phyloP scores from a whole-genome alignment of 371 early-diverging fungal species.

The Catenaria anguillulae region DNA sequence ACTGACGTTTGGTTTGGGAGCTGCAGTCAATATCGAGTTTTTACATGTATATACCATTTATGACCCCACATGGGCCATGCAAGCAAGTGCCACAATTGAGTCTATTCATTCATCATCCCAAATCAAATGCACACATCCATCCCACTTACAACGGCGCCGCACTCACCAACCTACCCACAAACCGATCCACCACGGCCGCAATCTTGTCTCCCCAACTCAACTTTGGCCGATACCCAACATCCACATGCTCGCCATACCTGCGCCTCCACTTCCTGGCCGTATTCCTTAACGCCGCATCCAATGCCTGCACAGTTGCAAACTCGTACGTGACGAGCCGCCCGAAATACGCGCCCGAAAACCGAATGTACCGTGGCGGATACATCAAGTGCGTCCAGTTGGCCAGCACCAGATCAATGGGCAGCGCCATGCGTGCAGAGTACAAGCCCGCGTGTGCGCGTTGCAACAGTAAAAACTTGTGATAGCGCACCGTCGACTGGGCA shows the following conservation, averaged over 20 bases:
- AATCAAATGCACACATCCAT: too few species aligned
- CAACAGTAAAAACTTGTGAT: conserved; percentile 3
- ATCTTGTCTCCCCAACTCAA: neutral
- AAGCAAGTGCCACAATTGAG: too few species aligned
- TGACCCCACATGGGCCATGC: too few species aligned
- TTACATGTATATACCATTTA: too few species aligned
- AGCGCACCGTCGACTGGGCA: neutral
- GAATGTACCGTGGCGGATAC: conserved; percentile 4
- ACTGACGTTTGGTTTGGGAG: too few species aligned
- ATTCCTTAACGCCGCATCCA: neutral
- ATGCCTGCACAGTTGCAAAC: conserved; percentile 1
- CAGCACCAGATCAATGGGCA: neutral
- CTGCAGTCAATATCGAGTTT: too few species aligned
- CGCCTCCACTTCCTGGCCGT: neutral
- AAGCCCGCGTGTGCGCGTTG: neutral
- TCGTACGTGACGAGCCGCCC: conserved; percentile 5
- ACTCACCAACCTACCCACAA: neutral
- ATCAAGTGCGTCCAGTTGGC: conserved; percentile 1
- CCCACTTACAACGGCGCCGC: neutral
- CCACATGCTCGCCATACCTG: neutral
- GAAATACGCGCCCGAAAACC: neutral
- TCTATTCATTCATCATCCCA: too few species aligned
- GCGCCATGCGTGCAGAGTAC: neutral
- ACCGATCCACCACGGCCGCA: neutral
- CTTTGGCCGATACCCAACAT: neutral